Percentiles rank a stretch among this genome's conserved stretches.
Conservation (phyloP, 371 early-diverging fungal species). For the Lichtheimia hyalospora region DNA sequence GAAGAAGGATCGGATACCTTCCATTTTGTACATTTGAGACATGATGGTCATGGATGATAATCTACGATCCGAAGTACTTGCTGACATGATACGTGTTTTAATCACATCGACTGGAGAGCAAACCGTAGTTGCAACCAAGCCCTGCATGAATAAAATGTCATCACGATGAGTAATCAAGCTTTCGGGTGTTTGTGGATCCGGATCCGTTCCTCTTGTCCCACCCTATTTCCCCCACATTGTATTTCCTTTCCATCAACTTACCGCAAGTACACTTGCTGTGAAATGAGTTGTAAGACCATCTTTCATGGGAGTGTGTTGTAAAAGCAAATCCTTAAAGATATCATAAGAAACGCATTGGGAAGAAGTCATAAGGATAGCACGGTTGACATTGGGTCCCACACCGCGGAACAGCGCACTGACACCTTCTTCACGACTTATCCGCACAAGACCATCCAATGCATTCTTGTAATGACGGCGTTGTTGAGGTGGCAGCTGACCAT, state of each 20-base stretch:
- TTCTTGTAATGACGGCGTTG: slow-evolving; percentile 63
- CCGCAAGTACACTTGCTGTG: slow-evolving; percentile 72
- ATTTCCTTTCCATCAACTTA: slow-evolving; percentile 29
- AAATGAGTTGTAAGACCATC: slow-evolving; percentile 72
- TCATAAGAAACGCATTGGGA: slow-evolving; percentile 66
- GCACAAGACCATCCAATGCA: slow-evolving; percentile 63
- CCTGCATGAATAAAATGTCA: slow-evolving; percentile 20
- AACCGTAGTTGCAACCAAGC: slow-evolving; percentile 71
- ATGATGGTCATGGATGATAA: slow-evolving; percentile 43
- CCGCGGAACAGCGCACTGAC: slow-evolving; percentile 55
- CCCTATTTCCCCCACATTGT: not conserved
- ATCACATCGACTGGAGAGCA: slow-evolving; percentile 70
- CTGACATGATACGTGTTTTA: slow-evolving; percentile 72
- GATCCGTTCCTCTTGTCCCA: not conserved
- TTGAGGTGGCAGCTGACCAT: slow-evolving; percentile 60
- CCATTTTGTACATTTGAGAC: slow-evolving; percentile 53
- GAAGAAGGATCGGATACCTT: slow-evolving; percentile 65
- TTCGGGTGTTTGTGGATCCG: too few species aligned
- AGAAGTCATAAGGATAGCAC: slow-evolving; percentile 68
- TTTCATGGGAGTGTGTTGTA: slow-evolving; percentile 37
- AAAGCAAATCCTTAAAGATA: slow-evolving; percentile 53
- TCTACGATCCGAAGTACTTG: slow-evolving; percentile 25
- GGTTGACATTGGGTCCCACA: slow-evolving; percentile 58
- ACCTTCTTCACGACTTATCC: slow-evolving; percentile 62
- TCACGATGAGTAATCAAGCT: not conserved